Base-by-base conservation (phyloP, 1,284 basidiomycete species). In the Stygiomarasmius scandens region DNA sequence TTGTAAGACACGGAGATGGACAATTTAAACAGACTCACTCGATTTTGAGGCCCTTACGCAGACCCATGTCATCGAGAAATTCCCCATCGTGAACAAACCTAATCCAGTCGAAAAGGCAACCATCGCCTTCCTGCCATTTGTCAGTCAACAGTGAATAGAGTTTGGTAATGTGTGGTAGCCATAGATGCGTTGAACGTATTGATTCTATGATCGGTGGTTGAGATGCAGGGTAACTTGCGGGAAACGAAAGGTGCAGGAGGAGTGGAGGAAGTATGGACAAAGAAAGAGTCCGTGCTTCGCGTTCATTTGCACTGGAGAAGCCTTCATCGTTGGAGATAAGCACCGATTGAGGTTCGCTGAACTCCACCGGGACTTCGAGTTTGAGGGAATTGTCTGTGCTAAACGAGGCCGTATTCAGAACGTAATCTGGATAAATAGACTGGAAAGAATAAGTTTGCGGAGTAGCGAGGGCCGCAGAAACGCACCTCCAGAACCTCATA, bases 361-460 rank as follows among this genome's bases (percentile, higher is more conserved):
- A 76, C 61, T 90, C 84, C 41, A 92, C 70, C 12, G 87, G 83
- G 49, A 91, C 74, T 63, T 89, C 82, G 12, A 88, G 77, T 64
- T 77, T 83, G 25, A 87, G 61, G 3, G 66, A 58, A 1, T 74
- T 74, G 20, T 72, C 72, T 0, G 68, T 63, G 20, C 24, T 48
- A 14, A 23, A 34, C n/a, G 48, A 48, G 20, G 72, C 65, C 51
- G 77, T 74, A 56, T 70, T 77, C 3, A 82, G 79, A 29, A 87
- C 63, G 63, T 77, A 89, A 64, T 89, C 86, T 43, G 89, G 89
- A 66, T 87, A 88, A 48, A 90, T 91, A 12, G 88, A 83, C 88
- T 90, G 46, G 50, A 41, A 32, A 56, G 61, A 41, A 45, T 52
- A 34, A 49, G 49, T 20, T 54, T 44, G 24, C 12, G 41, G 27